Evolutionary conservation across 176 grass and related monocot species (phyloP).

Genomic region (barley (Hordeum vulgare)): DNA sequence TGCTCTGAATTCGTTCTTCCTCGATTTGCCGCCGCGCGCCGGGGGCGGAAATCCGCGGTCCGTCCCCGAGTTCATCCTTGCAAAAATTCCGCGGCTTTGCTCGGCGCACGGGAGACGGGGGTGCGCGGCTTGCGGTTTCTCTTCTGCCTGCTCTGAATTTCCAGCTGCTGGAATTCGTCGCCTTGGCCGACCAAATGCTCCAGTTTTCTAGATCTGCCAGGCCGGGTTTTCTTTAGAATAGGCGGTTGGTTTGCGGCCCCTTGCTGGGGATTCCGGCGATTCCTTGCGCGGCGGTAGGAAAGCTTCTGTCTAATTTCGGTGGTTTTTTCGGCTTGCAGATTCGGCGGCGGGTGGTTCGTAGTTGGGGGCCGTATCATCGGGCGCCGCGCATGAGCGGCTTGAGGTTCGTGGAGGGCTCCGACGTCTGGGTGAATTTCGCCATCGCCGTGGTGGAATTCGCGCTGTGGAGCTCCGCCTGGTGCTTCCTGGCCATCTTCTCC

Average conservation of each 20-base stretch:
- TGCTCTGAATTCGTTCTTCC: not conserved
- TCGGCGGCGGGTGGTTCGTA: not conserved
- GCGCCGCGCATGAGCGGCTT: not conserved
- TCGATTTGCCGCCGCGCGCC: too few species aligned
- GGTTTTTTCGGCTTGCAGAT: not conserved
- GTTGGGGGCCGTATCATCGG: not conserved
- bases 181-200: not conserved
- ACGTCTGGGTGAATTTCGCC: constrained; percentile 25
- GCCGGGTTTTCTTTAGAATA: too few species aligned
- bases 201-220: not conserved
- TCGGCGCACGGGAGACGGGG: too few species aligned
- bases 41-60: not conserved
- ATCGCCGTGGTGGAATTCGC: constrained; percentile 23
- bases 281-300: not conserved
- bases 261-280: not conserved
- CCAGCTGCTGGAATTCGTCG: not conserved
- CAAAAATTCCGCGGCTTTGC: not conserved
- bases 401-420: constrained; percentile 20
- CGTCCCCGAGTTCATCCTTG: not conserved
- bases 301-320: not conserved
- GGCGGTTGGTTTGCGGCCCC: too few species aligned
- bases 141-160: not conserved
- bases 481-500: constrained; percentile 5
- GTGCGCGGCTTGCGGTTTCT: not conserved
- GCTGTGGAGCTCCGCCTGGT: constrained; percentile 33